A percentile compares a stretch with the other conserved stretches of the same genome.
Conservation (phyloP, 352 stramenopile species). For the Phytopythium helicoides region DNA sequence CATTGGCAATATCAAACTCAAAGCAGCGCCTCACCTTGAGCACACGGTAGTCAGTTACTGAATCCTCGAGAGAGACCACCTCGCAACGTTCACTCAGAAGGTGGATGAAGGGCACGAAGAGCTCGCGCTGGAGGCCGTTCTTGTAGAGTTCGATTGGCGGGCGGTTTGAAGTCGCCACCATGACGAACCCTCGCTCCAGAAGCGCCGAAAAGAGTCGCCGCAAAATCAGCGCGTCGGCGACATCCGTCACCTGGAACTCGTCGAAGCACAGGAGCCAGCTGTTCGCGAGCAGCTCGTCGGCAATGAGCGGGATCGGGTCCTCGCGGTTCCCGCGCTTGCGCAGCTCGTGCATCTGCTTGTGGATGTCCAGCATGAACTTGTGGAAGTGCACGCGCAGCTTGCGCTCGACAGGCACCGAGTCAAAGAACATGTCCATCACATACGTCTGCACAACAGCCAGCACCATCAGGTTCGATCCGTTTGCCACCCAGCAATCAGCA, state of each 20-base stretch:
- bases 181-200: conserved; percentile 89
- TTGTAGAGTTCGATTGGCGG: conserved; percentile 94
- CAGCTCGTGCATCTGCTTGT: conserved; percentile 93
- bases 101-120: conserved; percentile 97
- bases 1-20: neutral
- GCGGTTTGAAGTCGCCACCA: conserved; percentile 97
- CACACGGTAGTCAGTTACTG: conserved; percentile 80
- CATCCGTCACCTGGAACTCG: conserved; percentile 98
- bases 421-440: conserved; percentile 97
- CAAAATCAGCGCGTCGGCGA: conserved; percentile 96
- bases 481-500: neutral
- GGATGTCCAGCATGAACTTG: conserved; percentile 97
- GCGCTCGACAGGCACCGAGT: conserved; percentile 58
- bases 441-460: conserved; percentile 71
- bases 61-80: conserved; percentile 74
- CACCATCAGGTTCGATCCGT: conserved; percentile 4
- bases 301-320: conserved; percentile 84
- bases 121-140: conserved; percentile 93
- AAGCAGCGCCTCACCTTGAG: conserved; percentile 49
- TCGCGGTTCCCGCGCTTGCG: conserved; percentile 84
- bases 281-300: conserved; percentile 79
- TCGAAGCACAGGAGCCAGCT: conserved; percentile 96
- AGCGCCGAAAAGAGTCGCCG: conserved; percentile 91
- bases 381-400: conserved; percentile 97
- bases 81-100: conserved; percentile 88